Conservation (phyloP, 23 red algal genomes). For the Gracilaria gracilis region DNA sequence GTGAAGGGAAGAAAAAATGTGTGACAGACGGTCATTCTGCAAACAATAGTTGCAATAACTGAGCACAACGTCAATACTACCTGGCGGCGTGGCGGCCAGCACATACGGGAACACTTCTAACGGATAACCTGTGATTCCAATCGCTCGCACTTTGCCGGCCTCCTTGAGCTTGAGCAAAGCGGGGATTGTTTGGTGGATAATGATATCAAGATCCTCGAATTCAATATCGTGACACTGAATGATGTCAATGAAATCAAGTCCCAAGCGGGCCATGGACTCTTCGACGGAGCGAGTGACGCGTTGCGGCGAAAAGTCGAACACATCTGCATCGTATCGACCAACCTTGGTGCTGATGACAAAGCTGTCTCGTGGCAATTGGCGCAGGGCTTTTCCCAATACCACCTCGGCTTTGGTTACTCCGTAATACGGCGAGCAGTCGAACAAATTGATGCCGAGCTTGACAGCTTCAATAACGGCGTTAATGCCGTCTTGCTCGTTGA, state of each 20-base stretch:
- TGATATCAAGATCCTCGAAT: slow-evolving; percentile 86
- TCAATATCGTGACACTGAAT: slow-evolving; percentile 99
- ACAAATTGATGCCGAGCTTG: slow-evolving; percentile 91
- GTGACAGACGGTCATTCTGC: slow-evolving; percentile 77
- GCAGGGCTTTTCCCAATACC: slow-evolving; percentile 86
- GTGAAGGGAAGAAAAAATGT: slow-evolving; percentile 35
- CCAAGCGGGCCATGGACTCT: slow-evolving; percentile 81
- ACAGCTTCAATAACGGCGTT: slow-evolving; percentile 83
- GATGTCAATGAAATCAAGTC: slow-evolving; percentile 84
- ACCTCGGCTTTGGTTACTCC: slow-evolving; percentile 85
- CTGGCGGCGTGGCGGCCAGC: slow-evolving; percentile 37
- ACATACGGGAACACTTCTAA: slow-evolving; percentile 85
- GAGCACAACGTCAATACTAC: slow-evolving; percentile 78
- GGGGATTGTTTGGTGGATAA: slow-evolving; percentile 83
- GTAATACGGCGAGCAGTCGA: slow-evolving; percentile 96
- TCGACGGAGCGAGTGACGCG: slow-evolving; percentile 81
- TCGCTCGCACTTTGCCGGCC: slow-evolving; percentile 80
- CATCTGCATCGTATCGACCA: slow-evolving; percentile 84
- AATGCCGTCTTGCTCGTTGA: slow-evolving; percentile 82
- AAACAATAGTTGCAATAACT: slow-evolving; percentile 91
- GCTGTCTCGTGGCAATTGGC: slow-evolving; percentile 81
- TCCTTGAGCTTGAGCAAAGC: slow-evolving; percentile 69
- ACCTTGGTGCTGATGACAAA: slow-evolving; percentile 96
- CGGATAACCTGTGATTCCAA: slow-evolving; percentile 96
- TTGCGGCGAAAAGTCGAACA: slow-evolving; percentile 93